phyloP scores from a whole-genome alignment of 192 early-diverging fungal genomes.

The Coemansia biformis region DNA sequence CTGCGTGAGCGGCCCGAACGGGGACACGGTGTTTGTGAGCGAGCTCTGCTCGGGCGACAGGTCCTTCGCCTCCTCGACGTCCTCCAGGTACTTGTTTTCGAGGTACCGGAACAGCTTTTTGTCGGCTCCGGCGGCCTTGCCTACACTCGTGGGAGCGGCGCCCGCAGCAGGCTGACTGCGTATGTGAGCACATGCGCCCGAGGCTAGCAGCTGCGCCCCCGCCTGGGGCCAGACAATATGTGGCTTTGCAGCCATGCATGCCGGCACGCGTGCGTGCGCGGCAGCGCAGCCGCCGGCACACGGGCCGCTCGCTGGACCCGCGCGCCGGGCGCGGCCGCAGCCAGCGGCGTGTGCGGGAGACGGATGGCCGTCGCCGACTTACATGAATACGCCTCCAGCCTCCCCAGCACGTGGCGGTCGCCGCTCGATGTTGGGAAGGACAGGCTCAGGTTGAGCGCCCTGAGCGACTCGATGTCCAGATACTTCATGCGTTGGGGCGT shows the following conservation, averaged over 20 bases:
- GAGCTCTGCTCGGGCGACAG: slow-evolving; percentile 62
- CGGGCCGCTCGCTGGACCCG: too few species aligned
- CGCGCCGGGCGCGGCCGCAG: too few species aligned
- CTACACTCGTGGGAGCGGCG: too few species aligned
- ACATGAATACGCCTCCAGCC: slow-evolving; percentile 94
- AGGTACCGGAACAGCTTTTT: slow-evolving; percentile 86
- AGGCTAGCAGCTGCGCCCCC: too few species aligned
- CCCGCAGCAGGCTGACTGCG: too few species aligned
- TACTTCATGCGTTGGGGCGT: slow-evolving; percentile 77
- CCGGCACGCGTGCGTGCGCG: neutral
- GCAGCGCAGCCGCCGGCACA: too few species aligned
- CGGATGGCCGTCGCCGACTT: too few species aligned
- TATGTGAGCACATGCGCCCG: too few species aligned
- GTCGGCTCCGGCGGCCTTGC: slow-evolving; percentile 89
- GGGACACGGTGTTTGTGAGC: slow-evolving; percentile 66
- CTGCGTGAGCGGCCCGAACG: slow-evolving; percentile 87
- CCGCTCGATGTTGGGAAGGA: slow-evolving; percentile 71
- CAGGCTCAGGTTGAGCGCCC: slow-evolving; percentile 78
- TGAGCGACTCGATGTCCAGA: slow-evolving; percentile 73
- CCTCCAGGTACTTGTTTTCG: slow-evolving; percentile 74
- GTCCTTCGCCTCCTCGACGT: slow-evolving; percentile 56
- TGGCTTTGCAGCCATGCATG: too few species aligned
- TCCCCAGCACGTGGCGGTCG: slow-evolving; percentile 75
- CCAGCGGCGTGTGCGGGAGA: too few species aligned
- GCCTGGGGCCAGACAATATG: too few species aligned